These are phyloP conservation scores for Didymella pomorum DNA, from an alignment of 2,329 filamentous ascomycete genomes.

Conservation along the genomic window DNA sequence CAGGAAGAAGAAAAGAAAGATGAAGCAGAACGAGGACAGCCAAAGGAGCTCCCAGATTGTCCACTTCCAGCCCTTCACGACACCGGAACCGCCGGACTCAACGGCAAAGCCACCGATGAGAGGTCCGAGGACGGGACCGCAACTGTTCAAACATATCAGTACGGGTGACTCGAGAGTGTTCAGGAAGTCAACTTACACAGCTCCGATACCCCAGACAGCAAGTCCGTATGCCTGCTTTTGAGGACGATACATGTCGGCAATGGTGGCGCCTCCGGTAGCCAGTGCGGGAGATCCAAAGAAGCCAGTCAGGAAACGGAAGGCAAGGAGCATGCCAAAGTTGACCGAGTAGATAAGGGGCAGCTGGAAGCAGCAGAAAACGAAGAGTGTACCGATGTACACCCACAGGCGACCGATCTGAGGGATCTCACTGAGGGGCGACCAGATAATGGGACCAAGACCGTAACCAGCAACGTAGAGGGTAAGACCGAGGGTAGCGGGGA, in stretches of 20 bases:
- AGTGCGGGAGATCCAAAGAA: constrained; percentile 58
- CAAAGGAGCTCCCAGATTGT: constrained; percentile 55
- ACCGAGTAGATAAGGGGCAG: constrained; percentile 55
- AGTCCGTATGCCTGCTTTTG: constrained; percentile 52
- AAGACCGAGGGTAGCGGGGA: constrained; percentile 58
- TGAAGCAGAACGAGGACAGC: constrained; percentile 51
- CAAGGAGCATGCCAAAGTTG: constrained; percentile 61
- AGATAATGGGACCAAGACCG: constrained; percentile 44
- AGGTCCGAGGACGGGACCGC: constrained; percentile 55
- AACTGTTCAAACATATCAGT: too few species aligned
- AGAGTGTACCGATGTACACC: constrained; percentile 34
- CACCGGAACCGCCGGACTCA: constrained; percentile 23
- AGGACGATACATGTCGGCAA: constrained; percentile 56
- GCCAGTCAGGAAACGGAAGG: constrained; percentile 60
- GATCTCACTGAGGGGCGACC: constrained; percentile 58
- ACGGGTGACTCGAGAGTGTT: too few species aligned
- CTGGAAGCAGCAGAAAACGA: constrained; percentile 59
- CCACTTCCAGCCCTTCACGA: constrained; percentile 52
- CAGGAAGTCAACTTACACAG: too few species aligned
- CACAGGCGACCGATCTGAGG: constrained; percentile 57
- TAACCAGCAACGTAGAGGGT: constrained; percentile 45
- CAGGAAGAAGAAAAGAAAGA: constrained; percentile 53
- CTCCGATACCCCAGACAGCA: constrained; percentile 52
- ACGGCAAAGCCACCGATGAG: constrained; percentile 55
- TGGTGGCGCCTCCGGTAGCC: constrained; percentile 57